Conservation (phyloP, 768 basidiomycete species). For the Suillus lakei region DNA sequence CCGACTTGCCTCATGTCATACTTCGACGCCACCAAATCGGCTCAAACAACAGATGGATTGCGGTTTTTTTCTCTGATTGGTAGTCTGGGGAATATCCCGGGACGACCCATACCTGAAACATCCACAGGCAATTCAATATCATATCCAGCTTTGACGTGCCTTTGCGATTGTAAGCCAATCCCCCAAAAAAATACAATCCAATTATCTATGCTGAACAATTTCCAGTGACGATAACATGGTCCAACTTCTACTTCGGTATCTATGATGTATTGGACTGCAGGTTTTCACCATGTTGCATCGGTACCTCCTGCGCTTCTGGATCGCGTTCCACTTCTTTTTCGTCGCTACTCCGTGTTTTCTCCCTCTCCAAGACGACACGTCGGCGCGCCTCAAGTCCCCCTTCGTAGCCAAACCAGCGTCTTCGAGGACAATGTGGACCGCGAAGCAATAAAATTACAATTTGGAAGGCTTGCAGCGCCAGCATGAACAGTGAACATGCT, state of each 20-base stretch:
- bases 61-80: not conserved
- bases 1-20: conserved; percentile 4
- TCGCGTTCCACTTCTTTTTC: conserved; percentile 2
- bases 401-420: conserved; percentile 67
- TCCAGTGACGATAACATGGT: not conserved
- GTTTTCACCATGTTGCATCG: conserved; percentile 10
- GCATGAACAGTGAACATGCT: conserved; percentile 60
- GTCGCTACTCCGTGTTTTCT: not conserved
- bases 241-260: not conserved
- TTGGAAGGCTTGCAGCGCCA: conserved; percentile 63
- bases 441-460: conserved; percentile 62
- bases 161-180: not conserved
- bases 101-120: not conserved
- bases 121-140: not conserved
- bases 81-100: not conserved
- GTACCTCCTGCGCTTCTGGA: conserved; percentile 13
- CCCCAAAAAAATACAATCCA: not conserved
- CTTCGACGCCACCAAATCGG: not conserved
- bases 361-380: conserved; percentile 34
- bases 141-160: not conserved
- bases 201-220: not conserved
- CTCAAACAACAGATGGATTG: conserved; percentile 2
- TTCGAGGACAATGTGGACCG: conserved; percentile 61
- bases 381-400: conserved; percentile 55
- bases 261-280: not conserved